Base-by-base conservation (phyloP, 805 yeast genomes). In the Sungouiella thailandica region DNA sequence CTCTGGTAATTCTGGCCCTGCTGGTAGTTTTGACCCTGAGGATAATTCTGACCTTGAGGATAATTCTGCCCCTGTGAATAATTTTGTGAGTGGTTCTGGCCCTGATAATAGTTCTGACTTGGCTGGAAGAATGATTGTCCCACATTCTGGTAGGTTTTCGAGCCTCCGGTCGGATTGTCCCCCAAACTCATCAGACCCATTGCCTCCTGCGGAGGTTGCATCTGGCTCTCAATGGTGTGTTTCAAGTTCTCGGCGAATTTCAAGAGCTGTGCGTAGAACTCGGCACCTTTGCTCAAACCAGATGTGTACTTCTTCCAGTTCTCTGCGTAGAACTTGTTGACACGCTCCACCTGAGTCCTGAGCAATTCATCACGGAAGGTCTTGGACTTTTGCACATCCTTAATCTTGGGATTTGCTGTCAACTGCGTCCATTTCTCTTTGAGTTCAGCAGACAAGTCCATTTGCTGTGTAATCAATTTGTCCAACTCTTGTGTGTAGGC, bases 401-500 rank as follows among this genome's bases (percentile, higher is more conserved):
- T 50, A 18, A 66, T 50, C 32, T 55, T 52, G 2, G 56, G 51
- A 36, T 60, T 53, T 2, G 47, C 23, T 4, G 44, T 34, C 25
- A 67, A 46, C 13, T 32, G 39, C 4, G 37, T 43, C 71, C 72
- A 67, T 23, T 50, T 50, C 4, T 29, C 36, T 26, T 49, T 51
- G 31, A 66, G 50, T 7, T 47, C 48, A 3, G 28, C 31, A 17
- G 81, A 61, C 18, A 78, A 54, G 3, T 60, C 57, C 16, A 70
- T 68, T 55, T 89, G 96, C 33, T 77, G 76, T 25, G 69, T 71
- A n/a, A 82, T 68, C 8, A 89, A 74, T 1, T 77, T 73, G 23
- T 78, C 83, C 17, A 90, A 61, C 35, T 94, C 74, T 2, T 72
- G 68, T 32, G 77, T 77, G 43, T 76, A 78, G 0, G 82, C 81